phyloP scores from a whole-genome alignment of 2,329 filamentous ascomycete genomes.

The Mycocentrospora acerina region DNA sequence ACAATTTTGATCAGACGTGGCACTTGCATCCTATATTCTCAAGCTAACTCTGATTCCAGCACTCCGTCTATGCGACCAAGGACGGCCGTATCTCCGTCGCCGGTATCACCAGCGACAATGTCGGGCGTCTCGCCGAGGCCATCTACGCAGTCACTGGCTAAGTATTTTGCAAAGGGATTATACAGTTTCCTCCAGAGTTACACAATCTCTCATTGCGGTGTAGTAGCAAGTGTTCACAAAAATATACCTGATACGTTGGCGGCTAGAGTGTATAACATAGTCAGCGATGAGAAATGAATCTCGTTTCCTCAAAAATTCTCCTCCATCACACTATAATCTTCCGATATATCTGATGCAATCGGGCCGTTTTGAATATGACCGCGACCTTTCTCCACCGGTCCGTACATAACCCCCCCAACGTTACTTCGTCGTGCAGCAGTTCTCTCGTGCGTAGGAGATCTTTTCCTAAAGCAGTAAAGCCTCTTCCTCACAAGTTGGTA shows the following conservation, averaged over 20 bases:
- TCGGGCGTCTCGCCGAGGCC: constrained; percentile 76
- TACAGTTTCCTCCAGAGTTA: constrained; percentile 11
- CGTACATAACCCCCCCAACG: background rate
- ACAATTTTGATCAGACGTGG: no score
- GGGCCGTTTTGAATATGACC: no score
- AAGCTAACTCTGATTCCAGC: constrained; percentile 46
- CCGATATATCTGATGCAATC: no score
- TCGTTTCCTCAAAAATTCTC: constrained; percentile 2
- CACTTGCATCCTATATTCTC: background rate
- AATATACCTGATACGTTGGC: constrained; percentile 12
- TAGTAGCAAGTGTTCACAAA: constrained; percentile 10
- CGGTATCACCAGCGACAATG: constrained; percentile 78
- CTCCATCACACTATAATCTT: background rate
- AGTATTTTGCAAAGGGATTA: constrained; percentile 3
- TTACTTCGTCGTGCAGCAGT: no score
- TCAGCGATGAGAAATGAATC: constrained; percentile 9
- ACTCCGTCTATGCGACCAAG: constrained; percentile 97
- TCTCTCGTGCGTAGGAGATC: constrained; percentile 9
- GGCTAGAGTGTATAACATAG: constrained; percentile 13
- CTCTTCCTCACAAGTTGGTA: constrained; percentile 4
- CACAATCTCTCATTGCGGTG: constrained; percentile 6
- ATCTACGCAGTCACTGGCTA: constrained; percentile 80
- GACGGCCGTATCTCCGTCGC: constrained; percentile 85
- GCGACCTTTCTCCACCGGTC: constrained; percentile 2
- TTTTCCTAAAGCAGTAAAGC: constrained; percentile 10